Evolutionary conservation across 345 rosid species (phyloP), one percentile per base, ranked within the genome.

Genomic region (Syzygium jambos): DNA sequence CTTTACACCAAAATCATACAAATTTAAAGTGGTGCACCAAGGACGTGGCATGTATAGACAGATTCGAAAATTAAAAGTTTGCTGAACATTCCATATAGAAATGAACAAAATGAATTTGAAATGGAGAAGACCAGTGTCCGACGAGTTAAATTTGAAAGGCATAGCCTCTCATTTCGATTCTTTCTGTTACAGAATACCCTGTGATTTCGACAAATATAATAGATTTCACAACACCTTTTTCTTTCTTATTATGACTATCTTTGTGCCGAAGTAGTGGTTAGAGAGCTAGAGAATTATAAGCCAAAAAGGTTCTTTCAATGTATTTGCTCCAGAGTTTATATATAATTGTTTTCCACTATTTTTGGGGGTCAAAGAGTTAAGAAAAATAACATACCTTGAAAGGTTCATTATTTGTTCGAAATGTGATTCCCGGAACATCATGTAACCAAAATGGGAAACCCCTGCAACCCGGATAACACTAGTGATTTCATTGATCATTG

Each of bases 381-480:
- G 29, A 57, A 7, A 55, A 54, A 9, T 65, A 23, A 43, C 27
- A 78, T 53, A 93, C 96, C 97, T 97, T 95, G 93, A 95, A 96
- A 3, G 96, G 98, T 82, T 90, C 93, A 52, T 97, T 97, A 85
- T 96, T 93, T 27, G 98, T 91, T 86, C 99, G 90, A 85, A 89
- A 97, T 27, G 92, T 92, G 84, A 95, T 95, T 52, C 93, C 98
- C 1, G 98, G 96, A 56, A 97, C 86, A 88, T 96, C 97, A 41
- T 93, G 96, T 91, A 97, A 88, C 98, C 99, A 96, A 89, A 93
- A 95, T 9, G 99, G 99, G 6, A 97, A 91, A 17, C 98, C 98
- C 86, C 99, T 97, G 89, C 55, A 86, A 19, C 51, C 52, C 59
- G 10, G 21, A 65, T 65, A 27, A 84, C 14, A n/a, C 25, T 19